These are phyloP conservation scores for Phialophora expanda DNA, from an alignment of 2,329 filamentous ascomycete genomes.

Conservation along the genomic window DNA sequence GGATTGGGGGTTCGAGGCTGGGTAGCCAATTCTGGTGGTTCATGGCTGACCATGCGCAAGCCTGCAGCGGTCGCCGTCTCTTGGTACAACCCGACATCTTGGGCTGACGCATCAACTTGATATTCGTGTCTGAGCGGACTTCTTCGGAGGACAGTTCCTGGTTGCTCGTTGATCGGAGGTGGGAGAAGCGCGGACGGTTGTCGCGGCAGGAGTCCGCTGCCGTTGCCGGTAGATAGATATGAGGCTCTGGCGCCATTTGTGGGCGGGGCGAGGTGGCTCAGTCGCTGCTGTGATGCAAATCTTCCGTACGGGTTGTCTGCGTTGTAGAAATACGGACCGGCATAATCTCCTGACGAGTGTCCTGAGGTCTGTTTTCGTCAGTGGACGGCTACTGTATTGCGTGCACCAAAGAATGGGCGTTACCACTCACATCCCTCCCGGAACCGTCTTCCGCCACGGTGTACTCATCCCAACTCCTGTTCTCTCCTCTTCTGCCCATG, in stretches of 20 bases:
- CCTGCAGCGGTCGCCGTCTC: background rate
- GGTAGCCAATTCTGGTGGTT: background rate
- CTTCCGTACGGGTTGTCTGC: conserved; percentile 21
- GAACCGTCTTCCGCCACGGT: conserved; percentile 15
- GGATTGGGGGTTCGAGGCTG: conserved; percentile 5
- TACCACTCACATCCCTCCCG: conserved; percentile 1
- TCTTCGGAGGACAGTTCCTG: background rate
- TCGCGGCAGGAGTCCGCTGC: conserved; percentile 15
- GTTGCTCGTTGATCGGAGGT: conserved; percentile 12
- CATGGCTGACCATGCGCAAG: background rate
- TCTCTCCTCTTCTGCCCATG: conserved; percentile 14
- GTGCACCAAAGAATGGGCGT: background rate
- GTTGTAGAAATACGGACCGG: conserved; percentile 21
- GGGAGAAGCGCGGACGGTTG: conserved; percentile 27
- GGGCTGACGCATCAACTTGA: background rate
- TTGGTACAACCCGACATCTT: background rate
- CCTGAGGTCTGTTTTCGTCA: conserved; percentile 2
- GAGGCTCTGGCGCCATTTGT: conserved; percentile 17
- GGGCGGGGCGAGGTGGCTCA: conserved; percentile 20
- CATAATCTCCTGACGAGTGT: conserved; percentile 13
- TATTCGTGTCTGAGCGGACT: conserved; percentile 21
- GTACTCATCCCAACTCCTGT: conserved; percentile 28
- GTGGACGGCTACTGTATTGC: background rate
- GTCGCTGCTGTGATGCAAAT: conserved; percentile 16
- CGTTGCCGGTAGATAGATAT: conserved; percentile 19